A percentile compares a stretch with the other conserved stretches of the same genome.
Evolutionary conservation across 2,329 filamentous ascomycete genomes (phyloP).

Genomic region (Ploettnerulaceae sp.): DNA sequence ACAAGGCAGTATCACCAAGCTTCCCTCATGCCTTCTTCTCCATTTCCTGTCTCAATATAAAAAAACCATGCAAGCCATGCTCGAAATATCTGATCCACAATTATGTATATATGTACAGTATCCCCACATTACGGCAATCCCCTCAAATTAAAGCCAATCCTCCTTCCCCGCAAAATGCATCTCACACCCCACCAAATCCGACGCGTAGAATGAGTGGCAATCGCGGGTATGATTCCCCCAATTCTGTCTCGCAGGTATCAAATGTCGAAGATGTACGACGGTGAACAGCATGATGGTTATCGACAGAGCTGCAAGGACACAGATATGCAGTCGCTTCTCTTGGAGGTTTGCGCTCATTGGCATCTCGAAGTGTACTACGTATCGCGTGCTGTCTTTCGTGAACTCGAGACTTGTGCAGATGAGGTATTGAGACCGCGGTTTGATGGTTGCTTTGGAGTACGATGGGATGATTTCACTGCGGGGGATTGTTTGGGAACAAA

Average conservation of each 20-base stretch:
- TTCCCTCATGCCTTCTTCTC: too few relatives aligned
- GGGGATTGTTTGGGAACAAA: too few relatives aligned
- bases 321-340: constrained; percentile 20
- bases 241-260: constrained; percentile 12
- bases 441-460: too few relatives aligned
- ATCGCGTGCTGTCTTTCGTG: background rate
- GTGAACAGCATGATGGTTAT: constrained; percentile 25
- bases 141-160: background rate
- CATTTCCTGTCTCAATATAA: too few relatives aligned
- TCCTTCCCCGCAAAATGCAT: background rate
- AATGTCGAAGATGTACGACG: constrained; percentile 21
- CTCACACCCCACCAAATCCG: constrained; percentile 9
- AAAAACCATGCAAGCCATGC: too few relatives aligned
- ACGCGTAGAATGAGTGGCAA: constrained; percentile 11
- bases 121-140: background rate
- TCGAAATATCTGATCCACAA: too few relatives aligned
- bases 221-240: constrained; percentile 1
- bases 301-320: constrained; percentile 19
- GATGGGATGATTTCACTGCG: too few relatives aligned
- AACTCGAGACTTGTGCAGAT: background rate
- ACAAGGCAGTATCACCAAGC: too few relatives aligned
- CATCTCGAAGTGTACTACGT: constrained; percentile 12
- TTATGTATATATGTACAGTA: background rate
- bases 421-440: too few relatives aligned
- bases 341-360: constrained; percentile 11